Conservation (phyloP, 768 basidiomycete species). For the Megacollybia marginata region DNA sequence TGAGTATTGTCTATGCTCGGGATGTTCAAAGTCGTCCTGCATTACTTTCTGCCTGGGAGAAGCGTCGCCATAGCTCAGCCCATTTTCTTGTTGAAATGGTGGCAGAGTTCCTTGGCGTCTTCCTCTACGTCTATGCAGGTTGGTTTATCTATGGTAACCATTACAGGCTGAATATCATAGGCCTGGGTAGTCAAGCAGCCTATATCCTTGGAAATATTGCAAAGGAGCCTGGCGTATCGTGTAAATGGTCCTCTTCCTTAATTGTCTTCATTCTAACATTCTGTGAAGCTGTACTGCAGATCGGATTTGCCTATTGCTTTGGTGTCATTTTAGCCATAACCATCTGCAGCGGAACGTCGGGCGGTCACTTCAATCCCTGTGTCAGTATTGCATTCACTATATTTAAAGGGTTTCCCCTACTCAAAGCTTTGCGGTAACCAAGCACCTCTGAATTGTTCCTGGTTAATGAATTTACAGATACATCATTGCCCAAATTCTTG, state of each 20-base stretch:
- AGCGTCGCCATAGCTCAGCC: slow-evolving; percentile 30
- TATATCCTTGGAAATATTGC: slow-evolving; percentile 40
- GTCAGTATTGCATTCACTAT: slow-evolving; percentile 46
- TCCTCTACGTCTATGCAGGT: slow-evolving; percentile 46
- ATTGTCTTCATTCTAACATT: neutral
- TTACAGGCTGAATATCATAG: slow-evolving; percentile 15
- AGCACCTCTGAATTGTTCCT: neutral
- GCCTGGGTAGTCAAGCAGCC: slow-evolving; percentile 47
- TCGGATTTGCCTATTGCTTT: slow-evolving; percentile 50
- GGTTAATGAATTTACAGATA: slow-evolving; percentile 32
- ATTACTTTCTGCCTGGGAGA: slow-evolving; percentile 44
- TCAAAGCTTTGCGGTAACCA: slow-evolving; percentile 41
- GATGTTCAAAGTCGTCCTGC: slow-evolving; percentile 33
- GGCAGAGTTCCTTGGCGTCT: slow-evolving; percentile 59
- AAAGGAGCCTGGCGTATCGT: slow-evolving; percentile 31
- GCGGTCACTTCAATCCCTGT: slow-evolving; percentile 61
- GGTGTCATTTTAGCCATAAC: slow-evolving; percentile 55
- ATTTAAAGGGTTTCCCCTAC: slow-evolving; percentile 46
- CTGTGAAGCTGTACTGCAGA: slow-evolving; percentile 40
- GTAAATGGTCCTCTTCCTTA: slow-evolving; percentile 29
- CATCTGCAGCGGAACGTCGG: slow-evolving; percentile 45
- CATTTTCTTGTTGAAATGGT: slow-evolving; percentile 54
- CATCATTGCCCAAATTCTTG: slow-evolving; percentile 58
- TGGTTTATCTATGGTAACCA: too few species aligned
- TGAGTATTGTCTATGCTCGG: slow-evolving; percentile 25